Base-by-base conservation (phyloP, 371 early-diverging fungal genomes). In the Mucor plumbeus region DNA sequence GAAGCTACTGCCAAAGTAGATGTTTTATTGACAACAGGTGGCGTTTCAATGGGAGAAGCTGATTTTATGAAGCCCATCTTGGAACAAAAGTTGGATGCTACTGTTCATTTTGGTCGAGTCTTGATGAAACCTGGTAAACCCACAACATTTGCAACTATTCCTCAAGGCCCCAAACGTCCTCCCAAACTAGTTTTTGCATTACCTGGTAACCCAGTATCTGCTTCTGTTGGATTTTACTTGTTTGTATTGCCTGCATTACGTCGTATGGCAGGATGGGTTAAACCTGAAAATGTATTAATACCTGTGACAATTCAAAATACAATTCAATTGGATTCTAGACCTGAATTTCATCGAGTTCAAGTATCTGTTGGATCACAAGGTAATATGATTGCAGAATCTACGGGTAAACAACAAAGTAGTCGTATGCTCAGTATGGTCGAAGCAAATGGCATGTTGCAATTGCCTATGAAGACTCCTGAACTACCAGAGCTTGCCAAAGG, bases 161-260 rank as follows among this genome's bases (percentile, higher is more conserved):
- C 87, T 5, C 44, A 33, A 6, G 69, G 65, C 7, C 89, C 85
- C 43, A 60, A 59, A 21, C 61, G 69, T 19, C 41, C 62, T 1
- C 31, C 65, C 10, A 78, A 78, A 50, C 78, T 95, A 19, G 72
- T 95, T 11, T 97, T 96, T 87, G 92, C 90, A 3, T 76, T 97
- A 62, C 95, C 98, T 0, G 98, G 98, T 0, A 97, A 97, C 72
- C 97, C 97, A 8, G 96, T 93, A 0, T 96, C 97, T 34, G 95
- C 96, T 1, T 77, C 87, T 33, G 96, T 96, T 0, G 92, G 93
- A 0, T 95, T 93, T 73, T 87, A 94, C 67, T 74, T 97, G 50
- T 95, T 96, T 85, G 96, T 92, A 0, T 75, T 95, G 4, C 96
- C 98, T 0, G 90, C 92, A 11, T 76, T 97, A 11, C 85, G 91